A percentile compares a stretch with the other conserved stretches of the same genome.
Conservation (phyloP, 148 eudicot species). For the Chenopodium formosanum region DNA sequence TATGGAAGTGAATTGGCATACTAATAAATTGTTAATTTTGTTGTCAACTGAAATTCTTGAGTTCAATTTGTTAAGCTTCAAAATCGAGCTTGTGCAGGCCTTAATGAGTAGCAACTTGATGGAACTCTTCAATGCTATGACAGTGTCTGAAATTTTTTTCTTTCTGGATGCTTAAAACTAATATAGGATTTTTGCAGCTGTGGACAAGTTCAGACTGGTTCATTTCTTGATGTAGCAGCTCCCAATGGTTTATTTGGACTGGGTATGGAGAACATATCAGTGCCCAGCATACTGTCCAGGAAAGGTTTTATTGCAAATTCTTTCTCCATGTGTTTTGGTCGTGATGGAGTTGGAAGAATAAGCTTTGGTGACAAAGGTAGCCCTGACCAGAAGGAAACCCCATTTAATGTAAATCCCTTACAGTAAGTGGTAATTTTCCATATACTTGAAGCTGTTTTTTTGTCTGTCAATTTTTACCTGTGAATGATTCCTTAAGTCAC, state of each 20-base stretch:
- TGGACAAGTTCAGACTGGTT: conserved; percentile 94
- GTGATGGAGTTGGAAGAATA: conserved; percentile 86
- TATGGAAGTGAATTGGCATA: not conserved
- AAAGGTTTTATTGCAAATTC: conserved; percentile 80
- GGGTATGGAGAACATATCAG: conserved; percentile 87
- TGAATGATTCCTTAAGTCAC: not conserved
- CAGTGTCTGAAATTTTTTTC: not conserved
- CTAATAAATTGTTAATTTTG: not conserved
- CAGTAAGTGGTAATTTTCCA: conserved; percentile 73
- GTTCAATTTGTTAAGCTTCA: not conserved
- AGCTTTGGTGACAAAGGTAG: conserved; percentile 90
- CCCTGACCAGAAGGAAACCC: conserved; percentile 67
- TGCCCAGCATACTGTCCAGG: conserved; percentile 75
- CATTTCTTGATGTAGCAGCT: conserved; percentile 88
- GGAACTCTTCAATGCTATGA: not conserved
- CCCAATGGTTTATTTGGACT: conserved; percentile 97
- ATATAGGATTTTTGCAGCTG: conserved; percentile 53
- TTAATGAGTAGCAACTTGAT: not conserved
- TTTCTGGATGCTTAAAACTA: conserved; percentile 5
- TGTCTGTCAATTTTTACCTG: not conserved
- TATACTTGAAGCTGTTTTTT: conserved; percentile 27
- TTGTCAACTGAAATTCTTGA: not conserved
- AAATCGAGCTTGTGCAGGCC: not conserved
- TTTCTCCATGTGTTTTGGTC: conserved; percentile 95
- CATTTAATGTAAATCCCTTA: conserved; percentile 61